These are phyloP conservation scores for Mycena olivaceomarginata DNA, from an alignment of 768 basidiomycete species.

Conservation along the genomic window DNA sequence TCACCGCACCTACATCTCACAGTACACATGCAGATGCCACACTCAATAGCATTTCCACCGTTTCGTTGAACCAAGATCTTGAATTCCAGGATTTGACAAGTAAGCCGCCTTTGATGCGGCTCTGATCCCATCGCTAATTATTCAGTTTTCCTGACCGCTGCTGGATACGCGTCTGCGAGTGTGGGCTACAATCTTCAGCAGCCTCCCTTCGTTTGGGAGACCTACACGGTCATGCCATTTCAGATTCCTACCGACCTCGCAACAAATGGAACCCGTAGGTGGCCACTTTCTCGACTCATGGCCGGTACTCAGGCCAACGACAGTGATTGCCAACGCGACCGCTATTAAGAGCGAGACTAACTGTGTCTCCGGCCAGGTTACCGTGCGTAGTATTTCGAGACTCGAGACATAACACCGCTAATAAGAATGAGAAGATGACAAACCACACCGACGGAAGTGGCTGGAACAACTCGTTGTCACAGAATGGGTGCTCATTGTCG, in stretches of 20 bases:
- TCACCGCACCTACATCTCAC: background rate
- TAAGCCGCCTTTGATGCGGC: constrained; percentile 48
- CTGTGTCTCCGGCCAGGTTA: constrained; percentile 58
- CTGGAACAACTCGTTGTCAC: constrained; percentile 67
- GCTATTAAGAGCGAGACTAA: constrained; percentile 66
- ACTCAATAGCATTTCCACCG: constrained; percentile 57
- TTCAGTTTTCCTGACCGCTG: constrained; percentile 71
- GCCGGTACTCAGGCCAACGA: constrained; percentile 31
- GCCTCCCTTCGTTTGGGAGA: constrained; percentile 66
- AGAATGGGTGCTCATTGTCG: constrained; percentile 61
- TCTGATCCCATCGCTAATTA: constrained; percentile 5
- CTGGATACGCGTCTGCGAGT: constrained; percentile 72
- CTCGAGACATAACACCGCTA: background rate
- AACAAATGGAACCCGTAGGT: constrained; percentile 37
- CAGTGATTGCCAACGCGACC: constrained; percentile 68
- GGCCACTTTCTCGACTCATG: background rate
- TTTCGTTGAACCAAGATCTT: constrained; percentile 66
- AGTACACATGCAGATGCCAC: constrained; percentile 55
- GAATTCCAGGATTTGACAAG: constrained; percentile 70
- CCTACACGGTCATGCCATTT: constrained; percentile 69
- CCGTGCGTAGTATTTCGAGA: constrained; percentile 51
- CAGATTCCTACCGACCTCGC: constrained; percentile 55
- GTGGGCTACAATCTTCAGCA: constrained; percentile 66
- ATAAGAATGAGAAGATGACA: constrained; percentile 54
- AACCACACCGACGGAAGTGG: constrained; percentile 51